Evolutionary conservation across 2,329 filamentous ascomycete genomes (phyloP).

Genomic region (Alternaria gansuensis): DNA sequence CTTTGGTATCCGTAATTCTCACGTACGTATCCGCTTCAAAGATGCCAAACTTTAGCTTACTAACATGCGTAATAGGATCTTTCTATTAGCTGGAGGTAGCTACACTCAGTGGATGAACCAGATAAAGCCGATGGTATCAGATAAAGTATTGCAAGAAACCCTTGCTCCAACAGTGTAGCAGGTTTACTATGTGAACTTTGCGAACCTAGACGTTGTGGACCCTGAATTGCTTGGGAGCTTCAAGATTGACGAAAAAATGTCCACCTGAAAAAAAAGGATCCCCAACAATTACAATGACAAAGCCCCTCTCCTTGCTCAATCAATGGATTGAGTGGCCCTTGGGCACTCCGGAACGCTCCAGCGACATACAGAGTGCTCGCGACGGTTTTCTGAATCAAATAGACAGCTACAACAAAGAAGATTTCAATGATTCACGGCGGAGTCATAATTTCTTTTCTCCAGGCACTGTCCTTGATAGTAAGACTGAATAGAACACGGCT

Average conservation of each 20-base stretch:
- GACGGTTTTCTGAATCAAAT: background rate
- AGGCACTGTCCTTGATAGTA: background rate
- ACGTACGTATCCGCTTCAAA: background rate
- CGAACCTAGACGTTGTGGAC: background rate
- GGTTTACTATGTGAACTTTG: background rate
- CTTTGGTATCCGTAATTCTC: background rate
- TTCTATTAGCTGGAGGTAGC: background rate
- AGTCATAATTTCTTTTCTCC: background rate
- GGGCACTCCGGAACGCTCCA: background rate
- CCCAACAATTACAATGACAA: background rate
- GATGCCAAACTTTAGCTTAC: background rate
- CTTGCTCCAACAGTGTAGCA: background rate
- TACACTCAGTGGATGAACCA: background rate
- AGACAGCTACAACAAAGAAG: background rate
- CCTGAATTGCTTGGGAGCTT: background rate
- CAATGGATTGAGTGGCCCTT: background rate
- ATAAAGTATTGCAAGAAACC: conserved; percentile 2
- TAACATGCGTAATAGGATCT: background rate
- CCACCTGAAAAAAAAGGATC: background rate
- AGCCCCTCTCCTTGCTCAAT: background rate
- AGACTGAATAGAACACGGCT: background rate
- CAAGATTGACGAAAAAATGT: background rate
- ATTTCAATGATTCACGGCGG: background rate
- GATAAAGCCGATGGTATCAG: background rate
- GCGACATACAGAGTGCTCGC: background rate